Percentiles rank a stretch among this genome's conserved stretches.
These are phyloP conservation scores for Venturia effusa DNA, from an alignment of 2,329 filamentous ascomycete genomes.

Conservation along the genomic window DNA sequence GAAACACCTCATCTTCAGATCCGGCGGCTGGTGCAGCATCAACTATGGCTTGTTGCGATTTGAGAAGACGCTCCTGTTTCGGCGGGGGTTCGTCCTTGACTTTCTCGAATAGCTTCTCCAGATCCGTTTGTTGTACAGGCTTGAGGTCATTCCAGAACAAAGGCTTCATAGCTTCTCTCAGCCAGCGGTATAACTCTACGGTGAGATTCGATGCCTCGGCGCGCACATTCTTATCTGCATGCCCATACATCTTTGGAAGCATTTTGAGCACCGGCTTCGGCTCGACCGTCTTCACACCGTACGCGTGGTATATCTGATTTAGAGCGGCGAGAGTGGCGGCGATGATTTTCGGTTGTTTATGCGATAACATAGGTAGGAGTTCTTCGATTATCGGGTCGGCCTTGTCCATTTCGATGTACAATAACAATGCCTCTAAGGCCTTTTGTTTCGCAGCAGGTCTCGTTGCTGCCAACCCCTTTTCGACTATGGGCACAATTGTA, in stretches of 20 bases:
- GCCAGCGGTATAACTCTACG: conserved; percentile 92
- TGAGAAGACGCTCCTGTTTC: conserved; percentile 80
- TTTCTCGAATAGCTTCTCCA: conserved; percentile 90
- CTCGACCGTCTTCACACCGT: conserved; percentile 87
- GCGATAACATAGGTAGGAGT: conserved; percentile 66
- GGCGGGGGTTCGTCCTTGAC: conserved; percentile 77
- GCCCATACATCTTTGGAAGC: conserved; percentile 83
- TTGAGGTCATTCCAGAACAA: conserved; percentile 96
- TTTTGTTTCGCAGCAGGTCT: conserved; percentile 74
- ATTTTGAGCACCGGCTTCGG: conserved; percentile 83
- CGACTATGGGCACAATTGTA: conserved; percentile 69
- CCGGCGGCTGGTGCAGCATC: conserved; percentile 46
- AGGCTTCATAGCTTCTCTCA: conserved; percentile 95
- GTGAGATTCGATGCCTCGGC: conserved; percentile 85
- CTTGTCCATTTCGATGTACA: conserved; percentile 84
- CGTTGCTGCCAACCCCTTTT: conserved; percentile 84
- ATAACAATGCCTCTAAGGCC: conserved; percentile 71
- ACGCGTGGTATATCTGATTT: conserved; percentile 80
- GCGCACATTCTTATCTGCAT: conserved; percentile 96
- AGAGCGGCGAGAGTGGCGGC: conserved; percentile 65
- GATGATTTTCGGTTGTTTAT: conserved; percentile 88
- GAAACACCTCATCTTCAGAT: conserved; percentile 21
- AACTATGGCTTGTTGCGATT: conserved; percentile 78
- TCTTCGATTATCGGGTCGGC: conserved; percentile 83
- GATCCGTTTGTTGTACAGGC: conserved; percentile 84